These are phyloP conservation scores for Coix lacrymajobi DNA, from an alignment of 176 grass and related monocot species.

Conservation along the genomic window DNA sequence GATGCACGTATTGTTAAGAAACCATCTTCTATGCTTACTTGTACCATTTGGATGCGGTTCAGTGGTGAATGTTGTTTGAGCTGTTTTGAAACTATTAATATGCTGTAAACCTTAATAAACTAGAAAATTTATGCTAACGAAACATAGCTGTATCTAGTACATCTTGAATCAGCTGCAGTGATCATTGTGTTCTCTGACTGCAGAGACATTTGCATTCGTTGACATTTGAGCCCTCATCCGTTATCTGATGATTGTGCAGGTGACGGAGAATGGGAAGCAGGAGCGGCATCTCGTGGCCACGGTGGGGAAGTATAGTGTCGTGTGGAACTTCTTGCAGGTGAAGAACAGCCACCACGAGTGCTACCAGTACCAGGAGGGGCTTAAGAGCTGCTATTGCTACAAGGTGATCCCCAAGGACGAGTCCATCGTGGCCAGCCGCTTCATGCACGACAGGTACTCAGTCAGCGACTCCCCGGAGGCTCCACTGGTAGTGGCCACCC, in stretches of 20 bases:
- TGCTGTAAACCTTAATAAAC: too few relatives aligned
- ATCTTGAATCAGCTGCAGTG: neutral
- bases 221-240: neutral
- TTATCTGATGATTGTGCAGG: conserved; percentile 14
- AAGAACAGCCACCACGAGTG: conserved; percentile 88
- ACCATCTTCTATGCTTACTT: too few relatives aligned
- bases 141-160: too few relatives aligned
- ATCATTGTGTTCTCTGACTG: neutral
- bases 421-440: conserved; percentile 67
- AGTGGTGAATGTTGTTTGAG: too few relatives aligned
- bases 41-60: too few relatives aligned
- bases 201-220: neutral
- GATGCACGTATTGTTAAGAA: too few relatives aligned
- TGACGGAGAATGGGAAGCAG: conserved; percentile 75
- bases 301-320: conserved; percentile 82
- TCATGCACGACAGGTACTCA: conserved; percentile 91
- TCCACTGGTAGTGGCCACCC: conserved; percentile 76
- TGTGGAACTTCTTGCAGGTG: conserved; percentile 93
- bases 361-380: conserved; percentile 72
- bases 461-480: conserved; percentile 66
- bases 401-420: conserved; percentile 89
- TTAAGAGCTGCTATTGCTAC: conserved; percentile 94
- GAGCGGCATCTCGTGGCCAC: conserved; percentile 85
- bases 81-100: too few relatives aligned
- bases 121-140: too few relatives aligned